A percentile compares a stretch with the other conserved stretches of the same genome.
phyloP scores from a whole-genome alignment of 2,329 filamentous ascomycete genomes.

The Colletotrichum sidae region DNA sequence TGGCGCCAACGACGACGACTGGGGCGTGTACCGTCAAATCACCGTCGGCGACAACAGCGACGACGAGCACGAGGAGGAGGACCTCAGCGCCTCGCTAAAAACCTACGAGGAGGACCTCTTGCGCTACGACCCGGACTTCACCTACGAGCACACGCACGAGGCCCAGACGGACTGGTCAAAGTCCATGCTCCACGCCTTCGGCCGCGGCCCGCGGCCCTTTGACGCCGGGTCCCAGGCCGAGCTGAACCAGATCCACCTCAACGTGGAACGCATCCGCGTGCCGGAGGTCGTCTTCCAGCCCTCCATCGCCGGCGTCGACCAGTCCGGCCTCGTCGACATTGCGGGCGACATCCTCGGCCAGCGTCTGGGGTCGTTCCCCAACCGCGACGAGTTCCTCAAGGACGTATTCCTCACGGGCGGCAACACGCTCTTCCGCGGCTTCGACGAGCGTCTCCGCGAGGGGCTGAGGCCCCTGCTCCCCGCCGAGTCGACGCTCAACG shows the following conservation, averaged over 20 bases:
- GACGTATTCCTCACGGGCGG: slow-evolving; percentile 97
- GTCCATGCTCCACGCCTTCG: slow-evolving; percentile 88
- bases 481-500: slow-evolving; percentile 71
- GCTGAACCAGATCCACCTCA: slow-evolving; percentile 90
- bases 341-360: slow-evolving; percentile 89
- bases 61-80: slow-evolving; percentile 93
- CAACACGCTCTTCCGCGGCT: slow-evolving; percentile 85
- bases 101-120: slow-evolving; percentile 86
- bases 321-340: slow-evolving; percentile 93
- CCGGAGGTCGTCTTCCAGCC: slow-evolving; percentile 95
- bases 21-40: slow-evolving; percentile 95
- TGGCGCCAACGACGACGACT: slow-evolving; percentile 96
- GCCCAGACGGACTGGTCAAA: slow-evolving; percentile 97
- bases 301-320: slow-evolving; percentile 90
- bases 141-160: slow-evolving; percentile 90
- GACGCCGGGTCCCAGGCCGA: slow-evolving; percentile 83
- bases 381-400: slow-evolving; percentile 77
- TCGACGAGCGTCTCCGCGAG: slow-evolving; percentile 82
- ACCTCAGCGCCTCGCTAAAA: slow-evolving; percentile 79
- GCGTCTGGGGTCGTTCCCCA: slow-evolving; percentile 70
- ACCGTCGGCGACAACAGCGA: slow-evolving; percentile 85
- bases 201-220: slow-evolving; percentile 88
- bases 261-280: slow-evolving; percentile 94
- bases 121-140: slow-evolving; percentile 87
- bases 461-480: slow-evolving; percentile 82